These are phyloP conservation scores for Phanerochaete carnosa DNA, from an alignment of 768 basidiomycete species.

Conservation along the genomic window DNA sequence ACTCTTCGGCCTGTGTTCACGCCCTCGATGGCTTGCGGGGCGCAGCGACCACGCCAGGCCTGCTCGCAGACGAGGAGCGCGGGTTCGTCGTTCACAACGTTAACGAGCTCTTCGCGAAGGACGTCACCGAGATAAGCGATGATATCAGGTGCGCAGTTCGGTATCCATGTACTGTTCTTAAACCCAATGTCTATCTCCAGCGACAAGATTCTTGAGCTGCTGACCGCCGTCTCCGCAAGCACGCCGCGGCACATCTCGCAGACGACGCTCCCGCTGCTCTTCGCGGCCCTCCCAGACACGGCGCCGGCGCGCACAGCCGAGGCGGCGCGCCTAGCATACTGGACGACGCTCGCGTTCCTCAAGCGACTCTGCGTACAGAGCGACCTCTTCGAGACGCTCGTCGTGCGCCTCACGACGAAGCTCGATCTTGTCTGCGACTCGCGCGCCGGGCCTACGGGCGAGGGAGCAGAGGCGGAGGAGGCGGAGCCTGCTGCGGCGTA, in stretches of 20 bases:
- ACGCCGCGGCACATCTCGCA: slow-evolving; percentile 64
- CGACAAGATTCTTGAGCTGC: slow-evolving; percentile 54
- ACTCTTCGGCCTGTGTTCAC: slow-evolving; percentile 45
- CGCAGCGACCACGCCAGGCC: slow-evolving; percentile 57
- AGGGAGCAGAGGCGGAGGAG: slow-evolving; percentile 28
- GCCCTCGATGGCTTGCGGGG: slow-evolving; percentile 66
- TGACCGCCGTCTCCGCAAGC: slow-evolving; percentile 58
- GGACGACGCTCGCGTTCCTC: slow-evolving; percentile 66
- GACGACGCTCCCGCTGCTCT: slow-evolving; percentile 78
- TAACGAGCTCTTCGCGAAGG: slow-evolving; percentile 61
- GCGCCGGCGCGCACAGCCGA: slow-evolving; percentile 54
- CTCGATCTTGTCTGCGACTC: slow-evolving; percentile 64
- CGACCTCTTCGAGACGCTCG: slow-evolving; percentile 80
- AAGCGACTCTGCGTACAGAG: slow-evolving; percentile 69
- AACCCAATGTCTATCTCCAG: slow-evolving; percentile 32
- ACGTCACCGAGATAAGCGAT: slow-evolving; percentile 40
- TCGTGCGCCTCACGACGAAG: slow-evolving; percentile 73
- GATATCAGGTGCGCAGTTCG: slow-evolving; percentile 47
- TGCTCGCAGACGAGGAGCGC: slow-evolving; percentile 71
- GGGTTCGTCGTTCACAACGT: slow-evolving; percentile 76
- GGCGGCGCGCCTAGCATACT: slow-evolving; percentile 57
- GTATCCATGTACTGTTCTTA: background rate
- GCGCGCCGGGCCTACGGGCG: slow-evolving; percentile 14
- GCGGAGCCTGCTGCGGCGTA: slow-evolving; percentile 75
- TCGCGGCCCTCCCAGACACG: slow-evolving; percentile 66